Conservation (phyloP, 305 asterid genomes). For the Solanum aculeatissimum region DNA sequence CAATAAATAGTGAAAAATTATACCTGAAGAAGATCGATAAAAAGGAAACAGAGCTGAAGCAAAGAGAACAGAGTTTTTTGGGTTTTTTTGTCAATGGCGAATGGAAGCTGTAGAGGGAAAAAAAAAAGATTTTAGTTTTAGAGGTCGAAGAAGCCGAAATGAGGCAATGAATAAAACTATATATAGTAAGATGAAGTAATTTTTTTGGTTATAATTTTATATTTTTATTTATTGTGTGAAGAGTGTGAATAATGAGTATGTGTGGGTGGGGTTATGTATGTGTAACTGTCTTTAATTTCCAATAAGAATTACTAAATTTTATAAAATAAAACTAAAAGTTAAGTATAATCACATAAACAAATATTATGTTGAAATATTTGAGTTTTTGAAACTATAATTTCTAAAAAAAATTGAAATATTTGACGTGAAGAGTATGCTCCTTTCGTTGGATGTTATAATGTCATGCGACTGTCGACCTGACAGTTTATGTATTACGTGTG, state of each 20-base stretch:
- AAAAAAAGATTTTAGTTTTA: neutral
- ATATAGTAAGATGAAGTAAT: neutral
- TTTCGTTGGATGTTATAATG: no score
- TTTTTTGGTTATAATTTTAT: neutral
- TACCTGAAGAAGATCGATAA: neutral
- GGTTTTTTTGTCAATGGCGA: neutral
- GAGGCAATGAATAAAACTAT: neutral
- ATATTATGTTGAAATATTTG: neutral
- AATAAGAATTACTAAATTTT: neutral
- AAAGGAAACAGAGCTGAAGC: neutral
- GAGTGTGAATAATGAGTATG: neutral
- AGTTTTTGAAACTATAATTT: no score
- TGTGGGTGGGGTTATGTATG: neutral
- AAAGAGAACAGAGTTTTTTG: neutral
- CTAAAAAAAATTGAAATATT: no score
- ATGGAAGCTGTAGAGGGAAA: neutral
- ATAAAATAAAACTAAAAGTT: neutral
- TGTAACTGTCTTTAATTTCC: neutral
- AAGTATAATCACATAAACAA: neutral
- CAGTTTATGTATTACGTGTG: no score
- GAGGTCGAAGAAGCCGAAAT: neutral
- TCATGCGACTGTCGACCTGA: no score
- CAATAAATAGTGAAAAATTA: neutral
- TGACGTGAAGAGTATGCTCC: no score
- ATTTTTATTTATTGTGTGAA: neutral